Evolutionary conservation across 768 basidiomycete species (phyloP).

Genomic region (Trametes maxima): DNA sequence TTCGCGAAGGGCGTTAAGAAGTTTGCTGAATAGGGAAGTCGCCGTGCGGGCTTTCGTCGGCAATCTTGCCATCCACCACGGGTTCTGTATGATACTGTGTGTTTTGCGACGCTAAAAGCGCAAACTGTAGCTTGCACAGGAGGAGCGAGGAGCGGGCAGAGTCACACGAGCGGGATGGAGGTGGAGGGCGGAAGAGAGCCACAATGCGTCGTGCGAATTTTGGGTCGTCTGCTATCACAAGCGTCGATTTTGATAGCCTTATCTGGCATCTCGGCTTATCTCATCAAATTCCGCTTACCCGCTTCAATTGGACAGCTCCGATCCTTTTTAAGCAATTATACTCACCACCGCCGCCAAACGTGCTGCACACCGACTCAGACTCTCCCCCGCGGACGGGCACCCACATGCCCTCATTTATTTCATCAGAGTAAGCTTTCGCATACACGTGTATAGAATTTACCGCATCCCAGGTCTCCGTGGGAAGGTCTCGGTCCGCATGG

Average conservation of each 20-base stretch:
- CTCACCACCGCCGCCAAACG: not conserved
- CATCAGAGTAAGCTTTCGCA: not conserved
- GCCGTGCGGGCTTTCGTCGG: conserved; percentile 16
- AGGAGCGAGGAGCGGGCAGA: not conserved
- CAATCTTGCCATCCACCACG: conserved; percentile 17
- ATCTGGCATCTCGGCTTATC: not conserved
- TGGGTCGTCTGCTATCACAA: conserved; percentile 6
- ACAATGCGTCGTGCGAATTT: conserved; percentile 20
- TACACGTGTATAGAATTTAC: not conserved
- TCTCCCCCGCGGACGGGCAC: too few species aligned
- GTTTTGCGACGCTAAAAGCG: not conserved
- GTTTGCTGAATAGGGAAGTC: conserved; percentile 21
- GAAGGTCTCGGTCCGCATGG: not conserved
- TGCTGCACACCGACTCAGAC: not conserved
- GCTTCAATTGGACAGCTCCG: not conserved
- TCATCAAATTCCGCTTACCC: not conserved
- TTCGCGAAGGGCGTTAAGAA: conserved; percentile 24
- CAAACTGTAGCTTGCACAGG: not conserved
- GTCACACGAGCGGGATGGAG: conserved; percentile 26
- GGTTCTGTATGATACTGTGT: not conserved
- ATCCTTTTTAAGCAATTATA: not conserved
- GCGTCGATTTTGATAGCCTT: conserved; percentile 3
- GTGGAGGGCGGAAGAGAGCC: not conserved
- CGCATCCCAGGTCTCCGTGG: not conserved
- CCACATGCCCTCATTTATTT: not conserved